Base-by-base conservation (phyloP, 2,329 filamentous ascomycete genomes). In the Colletotrichum coccodes region DNA sequence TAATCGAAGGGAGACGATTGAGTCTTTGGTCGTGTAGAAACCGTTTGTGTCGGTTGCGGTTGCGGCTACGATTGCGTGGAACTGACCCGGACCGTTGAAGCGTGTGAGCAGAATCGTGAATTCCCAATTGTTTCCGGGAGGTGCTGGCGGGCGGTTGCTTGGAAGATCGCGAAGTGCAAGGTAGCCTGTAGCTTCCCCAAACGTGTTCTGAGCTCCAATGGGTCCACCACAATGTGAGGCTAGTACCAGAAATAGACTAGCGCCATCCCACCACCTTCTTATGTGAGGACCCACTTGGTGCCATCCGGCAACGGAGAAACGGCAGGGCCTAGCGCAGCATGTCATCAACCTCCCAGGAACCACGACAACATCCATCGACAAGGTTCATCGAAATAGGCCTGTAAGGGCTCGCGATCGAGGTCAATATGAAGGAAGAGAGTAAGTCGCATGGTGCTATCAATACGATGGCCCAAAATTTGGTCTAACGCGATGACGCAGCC, bases 351-450 rank as follows among this genome's bases (percentile, higher is more conserved):
- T 18, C 23, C 59, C 34, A 34, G 42, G 52, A 38, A 63, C 40
- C 68, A 69, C 64, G 47, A 60, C 62, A 50, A 54, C 64, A 63
- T 68, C 38, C 34, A 60, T 69, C 50, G 49, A 38, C 38, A 46
- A 38, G 14, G 28, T 56, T 34, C 40, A 50, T 62, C 44, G 63
- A 52, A 50, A 60, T 23, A 60, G 54, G 59, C 46, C 69, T 65
- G 60, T 42, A 36, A 65, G 53, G 63, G 67, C 59, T 68, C 26
- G 40, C 40, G 44, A 34, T 50, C 42, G 32, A 42, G 54, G 56
- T 44, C 59, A 62, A 36, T 49, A 78, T 80, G 72, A 83, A 83
- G 72, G 80, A 83, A 72, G 82, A 84, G 60, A 79, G 81, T 82
- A 73, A 71, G 79, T 70, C 42, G 40, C 38, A 16, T 50, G 12